Base-by-base conservation (phyloP, 2,329 filamentous ascomycete genomes). In the Blumeria graminis region DNA sequence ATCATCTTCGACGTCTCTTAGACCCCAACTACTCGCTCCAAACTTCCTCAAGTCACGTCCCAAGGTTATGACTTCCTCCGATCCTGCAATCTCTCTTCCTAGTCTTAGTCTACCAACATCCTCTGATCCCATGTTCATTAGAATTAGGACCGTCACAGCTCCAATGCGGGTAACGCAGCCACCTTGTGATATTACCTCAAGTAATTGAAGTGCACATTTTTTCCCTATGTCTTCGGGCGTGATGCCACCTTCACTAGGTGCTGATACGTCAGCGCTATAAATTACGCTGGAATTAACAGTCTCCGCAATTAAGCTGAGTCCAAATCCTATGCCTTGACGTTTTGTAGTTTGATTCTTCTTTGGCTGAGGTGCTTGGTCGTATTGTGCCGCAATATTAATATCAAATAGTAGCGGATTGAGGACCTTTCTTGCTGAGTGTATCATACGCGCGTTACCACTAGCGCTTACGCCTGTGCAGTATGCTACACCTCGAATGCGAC, bases 51-150 rank as follows among this genome's bases (percentile, higher is more conserved):
- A 69, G 67, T 98, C 92, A 63, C 92, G 76, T 10, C 86, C 89
- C 56, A 95, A 71, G 54, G 80, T 79, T 57, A 98, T 76, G 56
- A 87, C 73, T 58, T 86, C 82, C 66, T 94, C 86, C 2, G 81
- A 84, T 0, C 81, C 89, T 50, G 96, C 70, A 0, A 95, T 80
- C 51, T 90, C 84, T 63, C 80, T 81, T 35, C 89, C 87, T 58
- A 98, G 67, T 60, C 86, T 78, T 61, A 98, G 68, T 58, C 92
- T 77, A 4, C 92, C 92, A 13, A 98, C 88, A 68, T 98, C 92
- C 67, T 96, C 92, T 0, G 84, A 86, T 0, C 92, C 92, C 92
- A 98, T 96, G 36, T 89, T 87, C 92, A 98, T 98, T 60, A 98
- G 73, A 16, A 82, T 85, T 56, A 98, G 69, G 61, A 94, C 76